Percentiles rank a stretch among this genome's conserved stretches.
Evolutionary conservation across 306 rosid genomes (phyloP).

Genomic region (Mimosa pudica): DNA sequence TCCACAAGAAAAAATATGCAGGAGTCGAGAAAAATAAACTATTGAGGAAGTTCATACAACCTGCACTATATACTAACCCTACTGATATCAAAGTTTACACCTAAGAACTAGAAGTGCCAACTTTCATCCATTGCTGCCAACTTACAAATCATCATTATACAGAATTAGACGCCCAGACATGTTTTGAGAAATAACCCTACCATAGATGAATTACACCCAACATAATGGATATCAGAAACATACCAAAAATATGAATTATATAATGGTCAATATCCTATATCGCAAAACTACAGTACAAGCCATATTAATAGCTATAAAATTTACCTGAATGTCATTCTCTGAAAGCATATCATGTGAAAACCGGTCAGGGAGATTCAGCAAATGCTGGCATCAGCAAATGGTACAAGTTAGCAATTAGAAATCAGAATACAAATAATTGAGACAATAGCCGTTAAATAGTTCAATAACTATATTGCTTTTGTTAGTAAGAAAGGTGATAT

Average conservation of each 20-base stretch:
- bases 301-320: constrained; percentile 1
- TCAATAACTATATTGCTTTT: background rate
- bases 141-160: background rate
- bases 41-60: background rate
- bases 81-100: background rate
- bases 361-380: constrained; percentile 70
- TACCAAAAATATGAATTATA: background rate
- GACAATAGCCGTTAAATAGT: background rate
- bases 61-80: background rate
- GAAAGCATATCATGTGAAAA: constrained; percentile 70
- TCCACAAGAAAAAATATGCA: background rate
- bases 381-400: constrained; percentile 62
- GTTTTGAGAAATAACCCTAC: background rate
- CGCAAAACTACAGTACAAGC: background rate
- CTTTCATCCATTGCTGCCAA: background rate
- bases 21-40: background rate
- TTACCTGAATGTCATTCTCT: constrained; percentile 86
- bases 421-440: constrained; percentile 23
- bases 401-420: constrained; percentile 44
- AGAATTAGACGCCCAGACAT: background rate
- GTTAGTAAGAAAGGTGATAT: background rate
- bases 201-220: background rate
- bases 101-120: background rate
- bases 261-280: background rate
- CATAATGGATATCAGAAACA: background rate